Evolutionary conservation across 129 eudicot species (phyloP), one percentile per base, ranked within the genome.

Genomic region (Gnaphalium uliginosum): DNA sequence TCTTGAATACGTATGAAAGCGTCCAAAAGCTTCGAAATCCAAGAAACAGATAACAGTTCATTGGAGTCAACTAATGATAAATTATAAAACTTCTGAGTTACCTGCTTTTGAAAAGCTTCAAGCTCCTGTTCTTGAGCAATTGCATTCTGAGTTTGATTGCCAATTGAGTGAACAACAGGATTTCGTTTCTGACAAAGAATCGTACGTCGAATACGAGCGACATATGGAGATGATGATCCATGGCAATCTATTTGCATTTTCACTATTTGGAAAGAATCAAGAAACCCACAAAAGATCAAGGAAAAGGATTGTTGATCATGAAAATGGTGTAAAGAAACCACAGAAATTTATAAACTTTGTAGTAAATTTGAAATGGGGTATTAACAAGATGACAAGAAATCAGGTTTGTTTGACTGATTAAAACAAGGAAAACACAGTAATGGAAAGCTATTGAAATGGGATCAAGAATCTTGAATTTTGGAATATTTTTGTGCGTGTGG

Each of bases 11-110:
- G 85, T 24, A 89, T 74, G 76, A 92, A 92, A 6, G 85, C 86
- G 66, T 87, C 89, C 0, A 92, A 69, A 27, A 92, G 89, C 30
- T 87, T 92, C 4, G 78, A 85, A 18, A 89, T 72, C 98, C 98
- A 92, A 0, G 87, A 67, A 60, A 92, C 59, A 1, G 98, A 89
- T 18, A 92, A 83, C 19, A 92, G 77, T n/a, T 87, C 88, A 23
- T 66, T 79, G 2, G 89, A 81, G 15, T 81, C 79, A 21, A 72
- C 87, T 22, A 82, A 69, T 6, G 88, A 71, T 53, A 89, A 59
- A 53, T 86, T 88, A 35, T 79, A 80, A 50, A 89, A 84, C 53
- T 75, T 78, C 32, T 82, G 83, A 53, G 89, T 82, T 9, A 89
- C 89, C 69, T 80, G 85, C 21, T 72, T 74, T 72, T 86, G 96